Base-by-base conservation (phyloP, 768 basidiomycete species). In the Leccinum aurantiacum region DNA sequence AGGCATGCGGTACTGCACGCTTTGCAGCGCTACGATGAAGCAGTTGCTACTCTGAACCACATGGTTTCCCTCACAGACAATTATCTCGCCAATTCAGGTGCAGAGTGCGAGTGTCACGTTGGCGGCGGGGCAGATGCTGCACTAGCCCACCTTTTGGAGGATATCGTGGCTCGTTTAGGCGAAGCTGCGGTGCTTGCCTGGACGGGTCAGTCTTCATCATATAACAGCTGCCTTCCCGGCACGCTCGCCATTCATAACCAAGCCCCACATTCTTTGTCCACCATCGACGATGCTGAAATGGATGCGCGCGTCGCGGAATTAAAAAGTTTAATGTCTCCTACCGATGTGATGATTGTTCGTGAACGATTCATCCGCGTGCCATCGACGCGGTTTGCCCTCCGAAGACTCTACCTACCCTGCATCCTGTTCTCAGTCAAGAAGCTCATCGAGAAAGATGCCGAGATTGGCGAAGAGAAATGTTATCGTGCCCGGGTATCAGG, bases 221-320 rank as follows among this genome's bases (percentile, higher is more conserved):
- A 65, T 19, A 65, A 65, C 11, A 65, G 62, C 10, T 64, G 63
- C 27, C 58, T 64, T 25, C 62, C 63, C 0, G 31, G 14, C 4
- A 29, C 56, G 6, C 44, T 64, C 17, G 33, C 24, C 1, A 50
- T 56, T 3, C 64, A 65, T 11, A 35, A 14, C 1, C 41, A 29
- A 17, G 8, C 17, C 0, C 44, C 54, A 1, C 2, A 5, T 17
- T 3, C 31, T 15, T 27, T 15, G 2, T 3, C 19, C 17, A 5
- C 17, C 13, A 31, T 37, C 2, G 29, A 24, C 11, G 44, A 50
- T 25, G 33, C 33, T 3, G 57, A 59, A 15, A 50, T 61, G 47
- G 25, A 54, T 0, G 10, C 9, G 1, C 51, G 14, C 1, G 38
- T 62, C n/a, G 53, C 4, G 2, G 5, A 0, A 9, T 22, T 52